Conservation (phyloP, 2,329 filamentous ascomycete genomes). For the Fusarium sp. region DNA sequence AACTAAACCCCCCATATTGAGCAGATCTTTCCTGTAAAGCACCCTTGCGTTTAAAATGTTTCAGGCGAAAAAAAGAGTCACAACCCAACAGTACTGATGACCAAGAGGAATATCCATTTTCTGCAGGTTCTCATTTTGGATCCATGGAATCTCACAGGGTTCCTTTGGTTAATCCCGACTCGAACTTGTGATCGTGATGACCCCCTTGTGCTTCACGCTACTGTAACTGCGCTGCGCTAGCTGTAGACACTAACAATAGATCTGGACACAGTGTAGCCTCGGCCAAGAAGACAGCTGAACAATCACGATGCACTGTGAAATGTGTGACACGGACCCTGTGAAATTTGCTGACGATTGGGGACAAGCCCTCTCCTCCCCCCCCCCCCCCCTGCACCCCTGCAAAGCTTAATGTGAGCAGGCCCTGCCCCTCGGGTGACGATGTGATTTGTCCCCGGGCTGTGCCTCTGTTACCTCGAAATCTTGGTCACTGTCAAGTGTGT, state of each 20-base stretch:
- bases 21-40: neutral
- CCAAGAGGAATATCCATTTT: neutral
- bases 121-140: neutral
- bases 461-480: neutral
- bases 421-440: neutral
- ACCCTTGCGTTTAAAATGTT: neutral
- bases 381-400: neutral
- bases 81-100: neutral
- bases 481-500: too few relatives aligned
- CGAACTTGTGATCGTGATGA: neutral
- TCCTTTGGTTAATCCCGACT: neutral
- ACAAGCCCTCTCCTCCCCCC: neutral
- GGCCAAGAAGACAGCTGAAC: neutral
- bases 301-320: neutral
- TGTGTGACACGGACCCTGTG: neutral
- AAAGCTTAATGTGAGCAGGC: neutral
- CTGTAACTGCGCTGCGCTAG: neutral
- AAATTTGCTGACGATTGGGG: slow-evolving; percentile 3
- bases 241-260: neutral
- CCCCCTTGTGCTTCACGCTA: neutral
- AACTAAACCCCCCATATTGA: neutral
- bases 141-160: neutral
- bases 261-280: neutral
- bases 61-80: neutral
- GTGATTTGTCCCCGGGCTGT: neutral